A percentile compares a stretch with the other conserved stretches of the same genome.
phyloP scores from a whole-genome alignment of 768 basidiomycete genomes.

The Boletus vinaceobasis region DNA sequence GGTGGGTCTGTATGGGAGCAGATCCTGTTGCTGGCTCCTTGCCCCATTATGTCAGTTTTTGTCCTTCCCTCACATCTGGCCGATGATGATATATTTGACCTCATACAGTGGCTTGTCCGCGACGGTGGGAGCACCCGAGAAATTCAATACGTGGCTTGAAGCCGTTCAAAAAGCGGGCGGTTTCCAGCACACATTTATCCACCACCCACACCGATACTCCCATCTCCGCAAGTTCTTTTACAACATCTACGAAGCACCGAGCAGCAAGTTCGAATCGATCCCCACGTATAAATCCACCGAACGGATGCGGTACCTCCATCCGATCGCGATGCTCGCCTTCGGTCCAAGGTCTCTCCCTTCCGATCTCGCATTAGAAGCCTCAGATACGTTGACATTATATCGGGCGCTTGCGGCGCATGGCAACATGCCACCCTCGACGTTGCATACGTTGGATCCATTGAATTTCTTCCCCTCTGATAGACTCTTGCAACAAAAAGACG shows the following conservation, averaged over 20 bases:
- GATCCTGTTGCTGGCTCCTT: constrained; percentile 65
- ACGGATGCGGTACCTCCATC: constrained; percentile 57
- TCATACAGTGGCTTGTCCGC: constrained; percentile 60
- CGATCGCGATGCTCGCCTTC: constrained; percentile 56
- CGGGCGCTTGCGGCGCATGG: constrained; percentile 35
- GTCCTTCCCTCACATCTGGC: not conserved
- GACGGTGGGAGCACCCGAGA: constrained; percentile 62
- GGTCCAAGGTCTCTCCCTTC: constrained; percentile 49
- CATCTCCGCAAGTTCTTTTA: constrained; percentile 70
- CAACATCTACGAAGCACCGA: constrained; percentile 26
- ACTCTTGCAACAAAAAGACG: constrained; percentile 55
- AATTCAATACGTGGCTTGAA: constrained; percentile 63
- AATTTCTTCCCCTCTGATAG: constrained; percentile 41
- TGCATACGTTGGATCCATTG: constrained; percentile 38
- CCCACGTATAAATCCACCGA: constrained; percentile 34
- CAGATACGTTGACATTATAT: constrained; percentile 54
- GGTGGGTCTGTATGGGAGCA: constrained; percentile 74
- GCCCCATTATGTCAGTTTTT: constrained; percentile 61
- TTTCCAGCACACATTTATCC: constrained; percentile 55
- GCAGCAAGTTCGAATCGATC: constrained; percentile 35
- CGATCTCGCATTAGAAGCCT: constrained; percentile 61
- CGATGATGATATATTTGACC: not conserved
- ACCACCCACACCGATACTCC: constrained; percentile 68
- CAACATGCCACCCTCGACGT: constrained; percentile 20
- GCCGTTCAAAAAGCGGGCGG: constrained; percentile 58